phyloP scores from a whole-genome alignment of 306 rosid genomes.

The Echinosophora koreensis region DNA sequence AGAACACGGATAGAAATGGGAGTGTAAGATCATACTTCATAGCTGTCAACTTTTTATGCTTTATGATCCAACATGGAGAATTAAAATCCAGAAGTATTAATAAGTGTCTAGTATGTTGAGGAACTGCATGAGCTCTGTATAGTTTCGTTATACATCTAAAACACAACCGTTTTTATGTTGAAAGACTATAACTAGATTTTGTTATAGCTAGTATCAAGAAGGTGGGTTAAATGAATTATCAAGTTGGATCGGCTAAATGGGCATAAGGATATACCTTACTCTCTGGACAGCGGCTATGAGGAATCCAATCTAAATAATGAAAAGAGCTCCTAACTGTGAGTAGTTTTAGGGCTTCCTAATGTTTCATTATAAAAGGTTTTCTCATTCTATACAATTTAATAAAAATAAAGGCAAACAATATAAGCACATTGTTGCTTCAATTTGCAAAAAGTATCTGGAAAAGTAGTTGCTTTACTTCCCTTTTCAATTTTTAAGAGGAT shows the following conservation, averaged over 20 bases:
- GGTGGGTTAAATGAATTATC: background rate
- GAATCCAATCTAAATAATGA: background rate
- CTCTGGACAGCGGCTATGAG: background rate
- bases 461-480: background rate
- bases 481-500: constrained; percentile 18
- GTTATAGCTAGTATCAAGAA: background rate
- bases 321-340: background rate
- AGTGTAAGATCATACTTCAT: background rate
- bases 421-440: background rate
- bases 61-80: constrained; percentile 11
- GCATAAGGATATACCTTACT: background rate
- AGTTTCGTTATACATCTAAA: background rate
- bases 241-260: constrained; percentile 18
- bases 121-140: constrained; percentile 3
- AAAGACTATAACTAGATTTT: background rate
- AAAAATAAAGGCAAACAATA: constrained; percentile 6
- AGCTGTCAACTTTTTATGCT: constrained; percentile 18
- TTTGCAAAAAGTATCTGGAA: constrained; percentile 24
- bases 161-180: background rate
- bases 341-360: constrained; percentile 7
- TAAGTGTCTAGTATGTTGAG: constrained; percentile 10
- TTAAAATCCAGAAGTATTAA: background rate
- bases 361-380: background rate
- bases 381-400: background rate
- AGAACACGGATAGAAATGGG: background rate